Evolutionary conservation across 2,329 filamentous ascomycete species (phyloP).

Genomic region (Ambrosiella cleistominuta): DNA sequence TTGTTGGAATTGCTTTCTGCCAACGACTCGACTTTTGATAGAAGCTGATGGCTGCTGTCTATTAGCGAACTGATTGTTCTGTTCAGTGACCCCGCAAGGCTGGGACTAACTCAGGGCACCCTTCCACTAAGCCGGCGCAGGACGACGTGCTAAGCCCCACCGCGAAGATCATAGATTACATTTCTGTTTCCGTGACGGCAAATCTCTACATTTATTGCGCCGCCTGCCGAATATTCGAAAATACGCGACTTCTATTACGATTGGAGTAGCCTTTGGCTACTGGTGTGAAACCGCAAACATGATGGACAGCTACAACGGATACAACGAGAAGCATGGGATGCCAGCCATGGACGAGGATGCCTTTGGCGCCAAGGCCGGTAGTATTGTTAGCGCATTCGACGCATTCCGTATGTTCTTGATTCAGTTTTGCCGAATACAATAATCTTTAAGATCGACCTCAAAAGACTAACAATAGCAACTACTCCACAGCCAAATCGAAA

Average conservation of each 20-base stretch:
- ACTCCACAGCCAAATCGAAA: conserved; percentile 68
- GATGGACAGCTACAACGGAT: conserved; percentile 61
- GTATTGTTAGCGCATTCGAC: conserved; percentile 74
- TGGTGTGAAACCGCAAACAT: conserved; percentile 26
- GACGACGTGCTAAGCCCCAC: no score
- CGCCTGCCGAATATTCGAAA: background rate
- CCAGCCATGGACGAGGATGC: conserved; percentile 50
- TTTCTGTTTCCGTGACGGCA: no score
- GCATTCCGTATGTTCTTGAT: conserved; percentile 59
- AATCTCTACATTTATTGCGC: no score
- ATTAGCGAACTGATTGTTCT: no score
- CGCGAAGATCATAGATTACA: no score
- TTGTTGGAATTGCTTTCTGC: no score
- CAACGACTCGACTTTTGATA: no score
- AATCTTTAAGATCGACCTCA: background rate
- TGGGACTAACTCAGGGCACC: no score
- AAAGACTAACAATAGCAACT: background rate
- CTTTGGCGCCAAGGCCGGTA: conserved; percentile 52
- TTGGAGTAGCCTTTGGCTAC: background rate
- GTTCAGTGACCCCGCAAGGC: no score
- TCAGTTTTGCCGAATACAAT: background rate
- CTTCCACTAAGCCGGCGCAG: no score
- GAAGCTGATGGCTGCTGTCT: no score
- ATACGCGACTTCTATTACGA: background rate
- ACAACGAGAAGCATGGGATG: conserved; percentile 28